Evolutionary conservation across 306 rosid species (phyloP), one percentile per base, ranked within the genome.

Genomic region (Purshia tridentata): DNA sequence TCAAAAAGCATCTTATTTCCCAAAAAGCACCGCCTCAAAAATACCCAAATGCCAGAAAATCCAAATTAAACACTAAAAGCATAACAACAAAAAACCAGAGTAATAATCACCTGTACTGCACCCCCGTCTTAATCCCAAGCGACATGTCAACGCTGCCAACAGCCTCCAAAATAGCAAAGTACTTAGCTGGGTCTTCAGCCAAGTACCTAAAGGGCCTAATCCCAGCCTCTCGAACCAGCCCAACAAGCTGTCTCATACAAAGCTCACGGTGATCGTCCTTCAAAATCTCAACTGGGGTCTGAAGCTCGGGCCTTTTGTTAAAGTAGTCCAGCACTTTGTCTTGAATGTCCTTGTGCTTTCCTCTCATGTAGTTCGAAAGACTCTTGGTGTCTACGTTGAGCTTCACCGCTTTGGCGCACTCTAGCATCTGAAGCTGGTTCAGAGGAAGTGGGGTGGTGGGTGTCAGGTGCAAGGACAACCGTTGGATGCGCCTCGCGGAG

Each of bases 41-140:
- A 41, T 9, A 14, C 66, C 23, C 19, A 37, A 29, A 29, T 44
- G 47, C 6, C 16, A 23, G 8, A 63, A 18, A 16, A 29, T 18
- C 44, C 3, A 61, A 7, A 61, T 6, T 9, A 22, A 42, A 40
- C 18, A 37, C 5, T 29, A 61, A 19, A n/a, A 53, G 23, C 9
- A 2, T 5, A 19, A 55, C 41, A 56, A 45, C 22, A 2, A 48
- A 53, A 3, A 12, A 20, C 1, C 1, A 8, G 11, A 74, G 14
- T 6, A 39, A 29, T 6, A 54, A 44, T 70, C 71, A 93, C 98
- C 98, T 94, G 72, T 76, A 94, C 66, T 94, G 98, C 42, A 94
- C 98, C 9, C 98, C 98, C 91, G 86, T 82, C 79, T 94, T 94
- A 72, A 94, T 94, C 50, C 82, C 98, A 1, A 94, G 92, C 1